Evolutionary conservation across 139 green algal genomes (phyloP).

Genomic region (Ettlia oleoabundans): DNA sequence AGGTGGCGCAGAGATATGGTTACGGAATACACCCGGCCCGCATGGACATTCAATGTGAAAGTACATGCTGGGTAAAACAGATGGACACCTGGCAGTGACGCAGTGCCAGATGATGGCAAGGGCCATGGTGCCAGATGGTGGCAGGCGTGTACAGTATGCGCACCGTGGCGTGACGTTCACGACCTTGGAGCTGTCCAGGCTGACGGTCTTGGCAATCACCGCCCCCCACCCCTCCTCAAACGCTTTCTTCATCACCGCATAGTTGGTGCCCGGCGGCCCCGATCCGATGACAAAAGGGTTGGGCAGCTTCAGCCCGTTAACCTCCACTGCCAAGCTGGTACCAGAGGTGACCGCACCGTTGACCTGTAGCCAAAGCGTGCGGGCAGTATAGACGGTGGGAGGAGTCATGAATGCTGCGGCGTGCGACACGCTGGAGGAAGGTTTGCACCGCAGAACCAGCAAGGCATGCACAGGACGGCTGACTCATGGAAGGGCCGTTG

Average conservation of each 20-base stretch:
- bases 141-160: neutral
- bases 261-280: slow-evolving; percentile 86
- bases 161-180: slow-evolving; percentile 93
- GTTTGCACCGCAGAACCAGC: no score
- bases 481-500: neutral
- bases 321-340: slow-evolving; percentile 78
- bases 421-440: no score
- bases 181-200: slow-evolving; percentile 88
- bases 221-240: slow-evolving; percentile 99
- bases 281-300: slow-evolving; percentile 98
- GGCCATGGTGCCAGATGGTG: neutral
- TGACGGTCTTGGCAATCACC: slow-evolving; percentile 97
- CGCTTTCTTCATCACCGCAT: slow-evolving; percentile 82
- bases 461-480: neutral
- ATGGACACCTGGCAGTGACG: neutral
- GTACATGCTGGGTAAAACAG: no score
- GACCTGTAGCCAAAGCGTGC: neutral
- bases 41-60: no score
- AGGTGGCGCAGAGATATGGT: no score
- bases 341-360: slow-evolving; percentile 62
- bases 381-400: neutral
- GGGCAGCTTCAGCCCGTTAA: slow-evolving; percentile 93
- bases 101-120: neutral
- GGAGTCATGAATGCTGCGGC: neutral
- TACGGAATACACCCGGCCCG: no score